Base-by-base conservation (phyloP, 1,284 basidiomycete species). In the Trichosporon sp. region DNA sequence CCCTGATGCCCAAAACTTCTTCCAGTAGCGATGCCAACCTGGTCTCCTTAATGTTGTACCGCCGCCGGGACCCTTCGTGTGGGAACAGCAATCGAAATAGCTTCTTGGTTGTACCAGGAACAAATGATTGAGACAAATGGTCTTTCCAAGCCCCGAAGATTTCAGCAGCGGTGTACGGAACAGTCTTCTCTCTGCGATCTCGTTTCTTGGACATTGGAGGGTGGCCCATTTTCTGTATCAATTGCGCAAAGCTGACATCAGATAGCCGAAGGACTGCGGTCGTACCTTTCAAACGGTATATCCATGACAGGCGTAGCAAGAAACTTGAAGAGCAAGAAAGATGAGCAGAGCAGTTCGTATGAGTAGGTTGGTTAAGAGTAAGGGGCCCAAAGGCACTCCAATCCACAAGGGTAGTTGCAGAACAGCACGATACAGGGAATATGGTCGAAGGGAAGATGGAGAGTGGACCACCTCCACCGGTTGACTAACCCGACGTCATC, bases 31-130 rank as follows among this genome's bases (percentile, higher is more conserved):
- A 79, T 0, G 87, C 87, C n/a, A 95, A 85, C n/a, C 81, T 85
- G 4, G 85, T 84, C 83, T 95, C 93, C 77, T 91, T 89, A 77
- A 94, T 85, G 19, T 89, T 88, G 75, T 92, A 95, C 77, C 89
- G 89, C 37, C 93, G 85, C 37, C 87, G 82, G 0, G 85, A 76
- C 70, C 94, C 92, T 70, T 92, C 89, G 69, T 94, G 89, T 0
- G 93, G 93, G 78, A 94, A 94, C n/a, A 95, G 84, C 2, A 94
- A 80, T 1, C 89, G 88, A 77, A 94, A 90, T 38, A 92, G 71
- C 26, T 81, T 75, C 63, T 82, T 81, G 7, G 83, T 81, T 0
- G 78, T 80, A 1, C 74, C 66, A 0, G 40, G 66, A 0, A 76
- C 73, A 12, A 81, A 68, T 0, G 81, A 79, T 11, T 67, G 64